A percentile compares a stretch with the other conserved stretches of the same genome.
phyloP scores from a whole-genome alignment of 257 asterid genomes.

The Leptodermis oblonga region DNA sequence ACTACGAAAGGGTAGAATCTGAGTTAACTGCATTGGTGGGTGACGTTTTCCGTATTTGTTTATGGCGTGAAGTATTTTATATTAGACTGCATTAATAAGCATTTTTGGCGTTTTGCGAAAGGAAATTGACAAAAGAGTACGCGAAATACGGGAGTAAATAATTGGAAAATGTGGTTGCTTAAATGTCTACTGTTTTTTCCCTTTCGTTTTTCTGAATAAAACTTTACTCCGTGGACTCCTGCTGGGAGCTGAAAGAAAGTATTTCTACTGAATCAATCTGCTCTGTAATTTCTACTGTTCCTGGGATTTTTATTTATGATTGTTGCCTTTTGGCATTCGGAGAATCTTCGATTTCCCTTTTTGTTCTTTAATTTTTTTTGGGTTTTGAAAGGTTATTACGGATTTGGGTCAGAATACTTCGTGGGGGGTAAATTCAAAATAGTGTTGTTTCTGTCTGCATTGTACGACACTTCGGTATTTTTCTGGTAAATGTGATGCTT shows the following conservation, averaged over 20 bases:
- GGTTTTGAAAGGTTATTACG: conserved; percentile 12
- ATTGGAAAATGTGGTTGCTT: conserved; percentile 13
- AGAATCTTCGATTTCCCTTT: conserved; percentile 11
- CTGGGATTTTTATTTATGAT: conserved; percentile 30
- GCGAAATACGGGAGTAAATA: conserved; percentile 2
- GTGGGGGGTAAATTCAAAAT: conserved; percentile 29
- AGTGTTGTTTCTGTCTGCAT: conserved; percentile 5
- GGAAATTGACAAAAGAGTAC: conserved; percentile 22
- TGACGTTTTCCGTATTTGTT: conserved; percentile 8
- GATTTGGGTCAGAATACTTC: conserved; percentile 5
- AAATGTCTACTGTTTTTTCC: conserved; percentile 15
- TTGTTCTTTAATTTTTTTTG: conserved; percentile 12
- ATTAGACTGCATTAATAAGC: conserved; percentile 2
- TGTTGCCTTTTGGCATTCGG: conserved; percentile 19
- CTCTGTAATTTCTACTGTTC: neutral
- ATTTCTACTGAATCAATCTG: conserved; percentile 20
- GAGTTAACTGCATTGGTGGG: conserved; percentile 26
- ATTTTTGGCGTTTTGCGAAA: conserved; percentile 10
- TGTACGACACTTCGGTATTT: neutral
- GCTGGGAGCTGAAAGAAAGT: conserved; percentile 8
- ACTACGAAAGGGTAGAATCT: conserved; percentile 19
- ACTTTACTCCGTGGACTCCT: conserved; percentile 29
- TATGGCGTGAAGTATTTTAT: conserved; percentile 4
- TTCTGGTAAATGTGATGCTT: conserved; percentile 6
- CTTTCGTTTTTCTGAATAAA: conserved; percentile 8